A percentile compares a stretch with the other conserved stretches of the same genome.
These are phyloP conservation scores for Didymella lethalis DNA, from an alignment of 2,329 filamentous ascomycete genomes.

Conservation along the genomic window DNA sequence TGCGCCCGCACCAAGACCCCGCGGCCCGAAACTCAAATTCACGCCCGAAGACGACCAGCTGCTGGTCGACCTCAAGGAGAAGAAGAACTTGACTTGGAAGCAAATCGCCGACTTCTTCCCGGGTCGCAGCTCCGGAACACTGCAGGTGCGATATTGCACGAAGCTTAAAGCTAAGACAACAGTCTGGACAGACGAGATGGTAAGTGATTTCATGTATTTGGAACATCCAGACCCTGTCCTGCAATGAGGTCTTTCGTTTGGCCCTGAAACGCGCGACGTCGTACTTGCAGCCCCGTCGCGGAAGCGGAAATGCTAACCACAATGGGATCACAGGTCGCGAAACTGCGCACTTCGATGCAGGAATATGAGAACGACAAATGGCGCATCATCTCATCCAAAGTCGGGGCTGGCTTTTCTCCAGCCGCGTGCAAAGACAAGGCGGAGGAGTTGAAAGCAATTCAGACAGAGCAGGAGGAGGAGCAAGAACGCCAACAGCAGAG, in stretches of 20 bases:
- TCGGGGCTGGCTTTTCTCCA: conserved; percentile 88
- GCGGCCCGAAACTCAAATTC: conserved; percentile 91
- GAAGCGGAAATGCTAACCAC: conserved; percentile 44
- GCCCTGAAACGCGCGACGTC: conserved; percentile 48
- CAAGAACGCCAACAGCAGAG: conserved; percentile 35
- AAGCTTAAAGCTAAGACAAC: conserved; percentile 94
- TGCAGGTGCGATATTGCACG: conserved; percentile 94
- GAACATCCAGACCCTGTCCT: conserved; percentile 9
- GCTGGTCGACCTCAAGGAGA: conserved; percentile 89
- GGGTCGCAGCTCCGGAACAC: conserved; percentile 84
- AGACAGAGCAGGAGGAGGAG: conserved; percentile 37
- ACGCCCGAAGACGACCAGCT: conserved; percentile 90
- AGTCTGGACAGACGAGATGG: conserved; percentile 92
- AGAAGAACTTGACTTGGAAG: conserved; percentile 95
- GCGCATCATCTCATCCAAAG: conserved; percentile 89
- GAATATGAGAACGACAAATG: conserved; percentile 93
- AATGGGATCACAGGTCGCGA: conserved; percentile 69
- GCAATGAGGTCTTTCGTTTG: conserved; percentile 10
- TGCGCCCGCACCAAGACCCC: conserved; percentile 77
- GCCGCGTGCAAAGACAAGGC: conserved; percentile 85
- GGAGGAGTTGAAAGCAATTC: conserved; percentile 61
- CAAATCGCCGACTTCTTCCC: conserved; percentile 98
- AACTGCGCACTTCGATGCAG: conserved; percentile 76
- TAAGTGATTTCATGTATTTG: conserved; percentile 57
- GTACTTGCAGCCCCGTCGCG: conserved; percentile 39